These are phyloP conservation scores for Naganishia kalamii DNA, from an alignment of 768 basidiomycete genomes.

Conservation along the genomic window DNA sequence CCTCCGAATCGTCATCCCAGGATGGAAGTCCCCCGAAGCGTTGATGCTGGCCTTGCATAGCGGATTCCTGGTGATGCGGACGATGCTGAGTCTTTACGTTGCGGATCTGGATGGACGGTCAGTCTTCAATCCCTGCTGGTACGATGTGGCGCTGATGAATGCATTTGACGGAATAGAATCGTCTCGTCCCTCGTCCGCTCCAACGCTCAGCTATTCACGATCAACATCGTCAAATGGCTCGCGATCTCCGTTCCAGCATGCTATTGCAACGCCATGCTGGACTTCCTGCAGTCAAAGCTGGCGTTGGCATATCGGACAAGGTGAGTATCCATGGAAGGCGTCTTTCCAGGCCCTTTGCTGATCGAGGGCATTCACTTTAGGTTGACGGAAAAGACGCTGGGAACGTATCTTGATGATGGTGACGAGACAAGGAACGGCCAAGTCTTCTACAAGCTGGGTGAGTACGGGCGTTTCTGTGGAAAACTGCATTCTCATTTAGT, in stretches of 20 bases:
- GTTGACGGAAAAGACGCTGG: slow-evolving; percentile 73
- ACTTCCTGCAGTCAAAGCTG: slow-evolving; percentile 87
- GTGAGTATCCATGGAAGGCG: slow-evolving; percentile 21
- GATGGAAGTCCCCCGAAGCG: slow-evolving; percentile 77
- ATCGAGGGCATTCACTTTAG: slow-evolving; percentile 40
- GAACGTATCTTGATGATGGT: slow-evolving; percentile 72
- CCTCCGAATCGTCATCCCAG: slow-evolving; percentile 80
- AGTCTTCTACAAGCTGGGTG: slow-evolving; percentile 87
- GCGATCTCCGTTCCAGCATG: slow-evolving; percentile 71
- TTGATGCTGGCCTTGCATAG: slow-evolving; percentile 81
- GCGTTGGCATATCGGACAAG: slow-evolving; percentile 39
- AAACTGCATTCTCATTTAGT: not conserved
- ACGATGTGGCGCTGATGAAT: not conserved
- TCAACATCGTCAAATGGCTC: slow-evolving; percentile 83
- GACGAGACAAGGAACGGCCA: slow-evolving; percentile 64
- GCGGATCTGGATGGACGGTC: slow-evolving; percentile 79
- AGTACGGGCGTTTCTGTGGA: slow-evolving; percentile 29
- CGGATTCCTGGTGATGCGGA: slow-evolving; percentile 77
- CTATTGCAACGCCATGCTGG: slow-evolving; percentile 60
- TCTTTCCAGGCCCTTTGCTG: too few relatives aligned
- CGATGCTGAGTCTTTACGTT: slow-evolving; percentile 87
- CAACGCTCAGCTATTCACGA: slow-evolving; percentile 66
- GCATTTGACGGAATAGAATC: slow-evolving; percentile 55
- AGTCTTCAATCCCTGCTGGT: slow-evolving; percentile 4
- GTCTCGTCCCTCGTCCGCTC: slow-evolving; percentile 91